Base-by-base conservation (phyloP, 2,329 filamentous ascomycete genomes). In the Metarhizium sp. region DNA sequence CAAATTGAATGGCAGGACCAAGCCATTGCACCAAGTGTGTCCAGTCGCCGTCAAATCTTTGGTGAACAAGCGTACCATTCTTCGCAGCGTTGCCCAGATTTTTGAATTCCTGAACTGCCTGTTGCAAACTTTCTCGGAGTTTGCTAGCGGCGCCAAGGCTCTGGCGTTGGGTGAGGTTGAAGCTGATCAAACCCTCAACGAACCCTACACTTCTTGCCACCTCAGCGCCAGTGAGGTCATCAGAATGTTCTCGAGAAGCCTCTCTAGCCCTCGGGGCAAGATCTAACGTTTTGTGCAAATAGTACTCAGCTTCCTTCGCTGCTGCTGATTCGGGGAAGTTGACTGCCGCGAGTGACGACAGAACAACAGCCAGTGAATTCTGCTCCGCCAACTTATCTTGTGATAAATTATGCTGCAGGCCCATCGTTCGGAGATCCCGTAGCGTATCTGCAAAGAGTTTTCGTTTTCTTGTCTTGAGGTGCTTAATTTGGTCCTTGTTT, bases 381-480 rank as follows among this genome's bases (percentile, higher is more conserved):
- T 99, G 94, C 53, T 83, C 82, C 43, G 80, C 79, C 18, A 97
- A 76, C 47, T 86, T 77, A 65, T 88, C 84, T 14, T 84, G 85
- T 60, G 87, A 84, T 16, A 95, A 76, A 66, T 96, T 96, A 53
- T 86, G 84, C 63, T 86, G 87, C 63, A 99, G 82, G 4, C 94
- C 94, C 92, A 99, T 97, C 56, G 86, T 82, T 40, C 90, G 84
- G 32, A 96, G 75, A 25, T 85, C 82, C 64, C 89, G 92, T 59
- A 99, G 74, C 0, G 88, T 92, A 62, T 97, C 92, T 1, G 90
- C 88, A 63, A 95, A 94, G 14, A 97, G 79, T 62, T 91, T 92
- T 47, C 90, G 84, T 73, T 99, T 99, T 63, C 90, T 82, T 2
- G 84, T 85, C 75, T 96, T 97, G 61, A 97, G 82, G 68, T 96